Base-by-base conservation (phyloP, 805 yeast genomes). In the Metschnikowia rubicola region DNA sequence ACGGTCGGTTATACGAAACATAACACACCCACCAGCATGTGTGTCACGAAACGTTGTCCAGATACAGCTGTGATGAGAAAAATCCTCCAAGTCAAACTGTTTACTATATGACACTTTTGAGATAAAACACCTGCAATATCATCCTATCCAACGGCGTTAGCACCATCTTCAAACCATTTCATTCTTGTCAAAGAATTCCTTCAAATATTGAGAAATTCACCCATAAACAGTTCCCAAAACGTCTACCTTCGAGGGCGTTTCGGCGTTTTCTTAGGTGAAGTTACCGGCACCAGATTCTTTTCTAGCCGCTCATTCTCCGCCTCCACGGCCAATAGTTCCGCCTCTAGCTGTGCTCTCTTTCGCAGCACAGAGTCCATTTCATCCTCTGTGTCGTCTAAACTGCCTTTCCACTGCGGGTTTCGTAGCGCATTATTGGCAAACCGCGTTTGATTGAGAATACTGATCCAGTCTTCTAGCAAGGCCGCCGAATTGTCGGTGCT, bases 391-490 rank as follows among this genome's bases (percentile, higher is more conserved):
- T 56, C 60, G 2, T 48, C 61, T 4, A 10, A 35, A 5, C 3
- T 17, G 17, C 53, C 63, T 28, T 52, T 56, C 58, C 58, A 55
- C 6, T 35, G 40, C 6, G 57, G 58, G 32, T 55, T 50, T 17
- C 47, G 44, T 8, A 55, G 46, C 2, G 51, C 51, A 10, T 74
- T 71, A 28, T 72, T 67, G 4, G 83, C 77, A 56, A 80, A 78
- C 32, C 77, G 75, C 19, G 85, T 78, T 56, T 83, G 86, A 12
- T 85, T 80, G 17, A 83, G 71, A 41, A 83, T 81, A 51, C 75
- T 70, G 43, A 79, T 74, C 86, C 86, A 83, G 19, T 80, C 71
- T 47, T 78, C 83, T 21, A 83, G 62, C 26, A 83, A 64, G 26
- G 68, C 67, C 45, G 78, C 72, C 0, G 83, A 74, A 30, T 74